Evolutionary conservation across 176 grass and related monocot species (phyloP).

Genomic region (Dactylis glomerata): DNA sequence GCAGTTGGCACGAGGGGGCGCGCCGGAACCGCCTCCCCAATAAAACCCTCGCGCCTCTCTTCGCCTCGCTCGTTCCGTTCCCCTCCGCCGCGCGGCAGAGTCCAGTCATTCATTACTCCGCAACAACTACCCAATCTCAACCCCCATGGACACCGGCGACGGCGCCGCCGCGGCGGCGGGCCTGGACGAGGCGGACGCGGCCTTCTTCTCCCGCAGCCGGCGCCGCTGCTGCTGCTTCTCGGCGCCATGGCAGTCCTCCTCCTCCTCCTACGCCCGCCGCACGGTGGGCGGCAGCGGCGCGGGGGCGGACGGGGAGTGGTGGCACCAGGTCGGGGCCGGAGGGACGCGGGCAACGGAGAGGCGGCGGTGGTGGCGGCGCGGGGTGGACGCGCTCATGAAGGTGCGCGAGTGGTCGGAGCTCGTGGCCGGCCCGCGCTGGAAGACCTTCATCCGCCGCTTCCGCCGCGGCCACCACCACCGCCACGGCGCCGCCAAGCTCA

Average conservation of each 20-base stretch:
- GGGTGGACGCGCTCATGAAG: conserved; percentile 67
- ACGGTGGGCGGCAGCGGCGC: neutral
- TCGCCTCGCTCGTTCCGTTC: too few relatives aligned
- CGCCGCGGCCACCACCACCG: conserved; percentile 25
- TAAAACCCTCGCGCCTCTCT: conserved; percentile 19
- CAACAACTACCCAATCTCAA: neutral
- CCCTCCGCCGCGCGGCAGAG: neutral
- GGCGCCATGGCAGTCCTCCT: conserved; percentile 31
- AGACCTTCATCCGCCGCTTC: conserved; percentile 95
- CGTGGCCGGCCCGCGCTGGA: conserved; percentile 85
- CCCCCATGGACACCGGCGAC: conserved; percentile 21
- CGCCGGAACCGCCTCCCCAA: conserved; percentile 2
- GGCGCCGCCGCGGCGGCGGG: neutral
- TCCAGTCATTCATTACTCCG: too few relatives aligned
- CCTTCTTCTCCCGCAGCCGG: conserved; percentile 35
- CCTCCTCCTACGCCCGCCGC: conserved; percentile 29
- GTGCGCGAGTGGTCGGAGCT: conserved; percentile 97
- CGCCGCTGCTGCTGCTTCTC: conserved; percentile 73
- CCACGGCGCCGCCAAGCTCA: conserved; percentile 26
- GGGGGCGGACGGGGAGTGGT: conserved; percentile 33
- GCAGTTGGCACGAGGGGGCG: neutral
- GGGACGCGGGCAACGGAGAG: neutral
- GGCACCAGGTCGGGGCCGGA: conserved; percentile 25
- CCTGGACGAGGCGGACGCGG: conserved; percentile 38
- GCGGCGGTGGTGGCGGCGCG: conserved; percentile 62